Evolutionary conservation across 2,329 filamentous ascomycete genomes (phyloP).

Genomic region (Microcyclospora tardicrescens): DNA sequence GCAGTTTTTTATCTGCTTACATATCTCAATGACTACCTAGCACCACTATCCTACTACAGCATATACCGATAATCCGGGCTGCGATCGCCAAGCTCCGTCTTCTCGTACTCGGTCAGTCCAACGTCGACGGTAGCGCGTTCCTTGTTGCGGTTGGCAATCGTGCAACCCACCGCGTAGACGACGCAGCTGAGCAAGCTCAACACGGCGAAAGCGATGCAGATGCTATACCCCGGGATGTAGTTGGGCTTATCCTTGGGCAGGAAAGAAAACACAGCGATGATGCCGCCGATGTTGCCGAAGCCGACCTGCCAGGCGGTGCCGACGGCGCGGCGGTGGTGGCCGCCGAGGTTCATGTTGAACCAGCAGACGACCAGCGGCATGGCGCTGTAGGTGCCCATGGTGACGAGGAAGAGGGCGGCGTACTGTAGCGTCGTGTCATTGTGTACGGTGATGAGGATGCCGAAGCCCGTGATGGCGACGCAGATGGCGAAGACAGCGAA

Average conservation of each 20-base stretch:
- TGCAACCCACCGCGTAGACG: conserved; percentile 47
- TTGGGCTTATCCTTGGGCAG: conserved; percentile 47
- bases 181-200: conserved; percentile 51
- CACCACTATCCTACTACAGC: conserved; percentile 29
- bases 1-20: too few species aligned
- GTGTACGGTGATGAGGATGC: conserved; percentile 59
- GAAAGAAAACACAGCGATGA: conserved; percentile 41
- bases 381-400: conserved; percentile 57
- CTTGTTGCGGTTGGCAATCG: conserved; percentile 47
- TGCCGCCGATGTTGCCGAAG: conserved; percentile 38
- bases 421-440: conserved; percentile 57
- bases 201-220: conserved; percentile 61
- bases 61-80: conserved; percentile 48
- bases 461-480: conserved; percentile 61
- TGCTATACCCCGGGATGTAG: conserved; percentile 62
- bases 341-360: conserved; percentile 43
- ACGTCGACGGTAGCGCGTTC: conserved; percentile 35
- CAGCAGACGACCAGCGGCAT: conserved; percentile 59
- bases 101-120: conserved; percentile 48
- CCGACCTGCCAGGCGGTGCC: conserved; percentile 35
- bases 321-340: conserved; percentile 37
- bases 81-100: conserved; percentile 47
- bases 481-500: conserved; percentile 59
- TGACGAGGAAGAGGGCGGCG: conserved; percentile 67
- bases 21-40: too few species aligned